Base-by-base conservation (phyloP, 176 grass and related monocot species). In the Triticum dicoccoides region DNA sequence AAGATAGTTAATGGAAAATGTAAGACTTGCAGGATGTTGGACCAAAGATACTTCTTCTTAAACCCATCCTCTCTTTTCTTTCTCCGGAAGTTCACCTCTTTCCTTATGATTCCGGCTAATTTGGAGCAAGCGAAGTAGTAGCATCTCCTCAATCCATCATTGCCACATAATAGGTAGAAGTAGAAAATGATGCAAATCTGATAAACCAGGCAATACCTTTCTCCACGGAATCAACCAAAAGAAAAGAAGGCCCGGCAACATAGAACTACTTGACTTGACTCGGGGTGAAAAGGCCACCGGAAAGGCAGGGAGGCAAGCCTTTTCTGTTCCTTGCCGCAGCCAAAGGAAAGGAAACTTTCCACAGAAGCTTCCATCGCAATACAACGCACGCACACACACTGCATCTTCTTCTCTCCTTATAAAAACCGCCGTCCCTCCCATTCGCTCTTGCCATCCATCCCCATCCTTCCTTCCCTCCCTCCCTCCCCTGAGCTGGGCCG, bases 371-470 rank as follows among this genome's bases (percentile, higher is more conserved):
- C 73, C 33, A 61, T 13, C 49, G 23, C 84, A 89, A 14, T 54
- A 6, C 73, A 79, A 5, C 3, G 44, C 44, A 47, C 44, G 44
- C 44, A 17, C 49, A 42, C 47, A 54, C 49, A 15, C 51, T 54
- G 51, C 51, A 7, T 54, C 51, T 54, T 59, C 66, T 1, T 11
- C 69, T 82, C 72, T 74, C 69, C 38, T 30, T 76, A 8, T 79
- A 89, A 89, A 90, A 92, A 49, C 73, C 42, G 27, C 24, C 72
- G 13, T 82, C 37, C 81, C 54, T 37, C 38, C 14, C 21, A 61
- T 76, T 82, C 20, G 44, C 54, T 37, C 27, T 35, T 65, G 12
- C 65, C 64, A 54, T 69, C 64, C 78, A 77, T 9, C 49, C 73
- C 49, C 73, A 52, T 77, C 74, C 74, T 51, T 3, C 41, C 41